A percentile compares a stretch with the other conserved stretches of the same genome.
These are phyloP conservation scores for Corylus heterophylla DNA, from an alignment of 306 rosid genomes.

Conservation along the genomic window DNA sequence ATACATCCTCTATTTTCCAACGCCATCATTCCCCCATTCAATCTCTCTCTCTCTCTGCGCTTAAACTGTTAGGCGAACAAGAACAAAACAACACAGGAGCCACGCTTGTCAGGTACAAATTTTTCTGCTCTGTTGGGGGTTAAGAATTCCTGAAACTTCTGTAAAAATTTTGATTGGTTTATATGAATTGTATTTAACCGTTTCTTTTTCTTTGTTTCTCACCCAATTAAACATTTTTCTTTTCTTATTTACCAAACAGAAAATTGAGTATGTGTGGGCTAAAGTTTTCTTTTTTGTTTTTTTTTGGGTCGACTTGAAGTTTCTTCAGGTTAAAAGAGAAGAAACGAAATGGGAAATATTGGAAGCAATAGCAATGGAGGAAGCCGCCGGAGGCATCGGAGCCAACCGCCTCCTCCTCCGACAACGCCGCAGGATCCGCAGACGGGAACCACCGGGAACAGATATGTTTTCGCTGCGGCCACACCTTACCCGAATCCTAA, in stretches of 20 bases:
- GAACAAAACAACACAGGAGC: background rate
- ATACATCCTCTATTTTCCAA: background rate
- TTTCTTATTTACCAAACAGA: background rate
- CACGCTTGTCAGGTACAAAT: background rate
- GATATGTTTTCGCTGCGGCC: conserved; percentile 16
- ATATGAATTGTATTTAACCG: background rate
- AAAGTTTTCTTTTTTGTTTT: background rate
- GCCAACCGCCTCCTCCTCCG: background rate
- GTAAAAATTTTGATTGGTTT: background rate
- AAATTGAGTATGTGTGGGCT: background rate
- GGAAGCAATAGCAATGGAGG: conserved; percentile 21
- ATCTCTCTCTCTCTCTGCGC: background rate
- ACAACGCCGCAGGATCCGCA: conserved; percentile 16
- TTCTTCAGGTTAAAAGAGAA: background rate
- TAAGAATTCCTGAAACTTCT: background rate
- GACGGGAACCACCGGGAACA: conserved; percentile 10
- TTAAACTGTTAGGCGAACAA: background rate
- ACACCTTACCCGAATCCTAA: conserved; percentile 32
- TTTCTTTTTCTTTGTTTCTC: background rate
- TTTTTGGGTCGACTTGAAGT: background rate
- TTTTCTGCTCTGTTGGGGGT: background rate
- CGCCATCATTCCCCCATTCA: background rate
- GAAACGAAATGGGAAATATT: conserved; percentile 38
- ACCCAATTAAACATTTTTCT: background rate
- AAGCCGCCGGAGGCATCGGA: conserved; percentile 29